A percentile compares a stretch with the other conserved stretches of the same genome.
Evolutionary conservation across 2,329 filamentous ascomycete species (phyloP).

Genomic region (Nothomitra cinnamomea): DNA sequence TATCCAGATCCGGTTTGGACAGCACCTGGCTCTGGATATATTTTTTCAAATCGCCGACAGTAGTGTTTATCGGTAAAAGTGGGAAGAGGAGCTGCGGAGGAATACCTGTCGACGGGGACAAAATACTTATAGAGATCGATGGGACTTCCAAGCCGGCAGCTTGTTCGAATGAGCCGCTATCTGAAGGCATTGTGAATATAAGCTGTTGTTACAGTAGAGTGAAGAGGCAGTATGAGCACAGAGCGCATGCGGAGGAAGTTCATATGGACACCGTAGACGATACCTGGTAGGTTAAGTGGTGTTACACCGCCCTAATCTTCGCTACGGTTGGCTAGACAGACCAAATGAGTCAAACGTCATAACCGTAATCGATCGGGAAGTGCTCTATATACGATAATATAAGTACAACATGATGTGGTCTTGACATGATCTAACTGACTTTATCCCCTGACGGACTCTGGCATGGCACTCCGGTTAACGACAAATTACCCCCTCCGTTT

Average conservation of each 20-base stretch:
- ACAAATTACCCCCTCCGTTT: neutral
- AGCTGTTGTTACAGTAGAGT: too few relatives aligned
- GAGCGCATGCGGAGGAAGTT: too few relatives aligned
- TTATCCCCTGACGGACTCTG: neutral
- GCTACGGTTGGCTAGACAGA: too few relatives aligned
- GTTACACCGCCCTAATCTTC: too few relatives aligned
- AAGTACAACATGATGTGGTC: too few relatives aligned
- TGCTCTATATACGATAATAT: neutral
- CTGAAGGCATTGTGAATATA: neutral
- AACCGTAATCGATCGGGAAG: neutral
- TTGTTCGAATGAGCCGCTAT: neutral
- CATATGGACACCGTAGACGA: too few relatives aligned
- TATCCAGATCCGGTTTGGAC: slow-evolving; percentile 33
- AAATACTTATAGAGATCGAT: slow-evolving; percentile 20
- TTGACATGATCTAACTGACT: neutral
- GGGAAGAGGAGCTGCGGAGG: slow-evolving; percentile 22
- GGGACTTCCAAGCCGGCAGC: neutral
- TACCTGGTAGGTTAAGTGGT: too few relatives aligned
- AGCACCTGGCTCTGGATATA: slow-evolving; percentile 36
- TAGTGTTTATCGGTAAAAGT: slow-evolving; percentile 23
- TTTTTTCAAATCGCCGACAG: slow-evolving; percentile 36
- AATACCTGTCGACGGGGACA: slow-evolving; percentile 24
- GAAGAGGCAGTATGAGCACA: too few relatives aligned
- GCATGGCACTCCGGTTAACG: neutral
- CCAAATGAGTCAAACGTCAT: too few relatives aligned